These are phyloP conservation scores for Penicillium pulvis DNA, from an alignment of 495 filamentous ascomycete genomes.

Conservation along the genomic window DNA sequence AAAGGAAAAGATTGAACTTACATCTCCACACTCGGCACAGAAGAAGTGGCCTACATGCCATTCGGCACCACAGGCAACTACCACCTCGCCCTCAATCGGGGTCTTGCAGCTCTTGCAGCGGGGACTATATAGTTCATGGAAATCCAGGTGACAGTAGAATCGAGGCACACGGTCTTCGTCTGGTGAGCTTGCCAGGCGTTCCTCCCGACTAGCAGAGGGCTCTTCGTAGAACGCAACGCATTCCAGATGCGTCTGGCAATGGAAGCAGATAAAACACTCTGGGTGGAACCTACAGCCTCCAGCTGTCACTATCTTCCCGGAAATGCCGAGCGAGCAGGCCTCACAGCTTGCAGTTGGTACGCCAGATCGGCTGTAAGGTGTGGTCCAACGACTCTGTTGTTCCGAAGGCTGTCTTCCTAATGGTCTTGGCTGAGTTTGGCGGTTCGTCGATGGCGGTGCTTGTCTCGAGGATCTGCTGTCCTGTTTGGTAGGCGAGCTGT, in stretches of 20 bases:
- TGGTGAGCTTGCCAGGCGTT: constrained; percentile 62
- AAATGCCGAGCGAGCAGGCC: constrained; percentile 78
- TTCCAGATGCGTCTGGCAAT: constrained; percentile 86
- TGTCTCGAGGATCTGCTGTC: constrained; percentile 23
- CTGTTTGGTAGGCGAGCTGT: constrained; percentile 16
- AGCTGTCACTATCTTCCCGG: constrained; percentile 87
- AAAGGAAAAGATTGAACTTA: constrained; percentile 30
- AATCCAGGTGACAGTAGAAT: constrained; percentile 98
- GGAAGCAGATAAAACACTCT: constrained; percentile 86
- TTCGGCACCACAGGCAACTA: constrained; percentile 88
- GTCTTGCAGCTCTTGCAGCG: constrained; percentile 96
- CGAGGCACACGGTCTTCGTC: constrained; percentile 65
- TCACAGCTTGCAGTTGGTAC: constrained; percentile 76
- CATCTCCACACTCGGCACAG: constrained; percentile 97
- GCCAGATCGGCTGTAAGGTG: constrained; percentile 55
- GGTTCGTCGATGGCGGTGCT: constrained; percentile 25
- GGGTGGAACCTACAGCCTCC: constrained; percentile 86
- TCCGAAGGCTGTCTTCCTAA: constrained; percentile 27
- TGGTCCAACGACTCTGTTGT: constrained; percentile 38
- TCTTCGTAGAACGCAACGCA: constrained; percentile 96
- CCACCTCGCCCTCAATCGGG: constrained; percentile 95
- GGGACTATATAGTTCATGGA: constrained; percentile 91
- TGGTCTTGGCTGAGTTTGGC: constrained; percentile 18
- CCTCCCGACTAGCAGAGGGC: constrained; percentile 66
- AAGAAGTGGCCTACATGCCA: constrained; percentile 99